Evolutionary conservation across 1,284 basidiomycete genomes (phyloP), one percentile per base, ranked within the genome.

Genomic region (Stereum hirsutum): DNA sequence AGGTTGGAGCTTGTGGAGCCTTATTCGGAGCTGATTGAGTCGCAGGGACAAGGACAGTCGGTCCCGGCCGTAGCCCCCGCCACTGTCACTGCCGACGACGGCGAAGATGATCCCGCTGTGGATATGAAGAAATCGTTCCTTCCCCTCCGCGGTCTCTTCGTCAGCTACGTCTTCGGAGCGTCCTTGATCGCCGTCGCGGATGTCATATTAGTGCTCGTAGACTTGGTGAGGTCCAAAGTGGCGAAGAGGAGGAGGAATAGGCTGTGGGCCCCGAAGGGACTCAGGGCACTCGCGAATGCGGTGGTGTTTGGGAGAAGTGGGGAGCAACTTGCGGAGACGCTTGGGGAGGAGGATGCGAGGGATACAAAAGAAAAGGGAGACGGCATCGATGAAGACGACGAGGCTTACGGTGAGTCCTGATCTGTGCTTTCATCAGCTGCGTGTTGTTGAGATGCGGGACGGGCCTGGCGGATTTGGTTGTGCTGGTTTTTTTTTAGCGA

Each of bases 241-340:
- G 49, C 52, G 39, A 69, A 68, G 47, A 58, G 72, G 7, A 56
- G 50, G 39, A 48, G 48, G 35, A 68, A 66, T 44, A 55, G 69
- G 41, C 47, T 78, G 36, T 78, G 75, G 75, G 68, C 65, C 23
- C 75, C 75, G 20, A 71, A 63, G 40, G 67, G 68, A 11, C 45
- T 76, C 31, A 52, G 75, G 44, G 56, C 62, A 41, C 52, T 75
- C 0, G 65, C 66, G 43, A 49, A 64, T 25, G 41, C 68, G 5
- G 55, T 54, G 14, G 6, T 55, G 52, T 32, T 50, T n/a, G n/a
- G n/a, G 53, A 32, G 23, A n/a, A 17, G 26, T n/a, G 37, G 19
- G 32, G 24, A 42, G n/a, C n/a, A n/a, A n/a, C n/a, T n/a, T 14
- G 33, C 7, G n/a, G 23, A 52, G 51, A 4, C 56, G 54, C 17